phyloP scores from a whole-genome alignment of 176 grass and related monocot genomes.

The Puccinellia tenuiflora region DNA sequence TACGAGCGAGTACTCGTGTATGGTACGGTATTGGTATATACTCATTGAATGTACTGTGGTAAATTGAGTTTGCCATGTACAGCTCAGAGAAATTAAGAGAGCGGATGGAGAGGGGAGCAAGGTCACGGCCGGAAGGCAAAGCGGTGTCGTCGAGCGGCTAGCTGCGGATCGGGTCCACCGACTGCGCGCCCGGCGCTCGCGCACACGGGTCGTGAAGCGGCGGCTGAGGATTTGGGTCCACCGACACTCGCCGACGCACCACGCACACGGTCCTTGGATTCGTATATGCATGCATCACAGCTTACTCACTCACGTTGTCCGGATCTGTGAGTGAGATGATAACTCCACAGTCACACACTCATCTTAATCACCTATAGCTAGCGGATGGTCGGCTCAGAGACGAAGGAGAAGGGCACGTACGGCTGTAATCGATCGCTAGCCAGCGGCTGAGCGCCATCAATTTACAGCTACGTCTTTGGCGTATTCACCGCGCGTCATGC shows the following conservation, averaged over 20 bases:
- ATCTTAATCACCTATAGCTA: background rate
- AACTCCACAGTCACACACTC: background rate
- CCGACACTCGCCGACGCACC: conserved; percentile 3
- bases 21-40: background rate
- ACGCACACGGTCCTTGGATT: background rate
- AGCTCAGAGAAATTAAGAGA: conserved; percentile 25
- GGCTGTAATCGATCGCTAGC: background rate
- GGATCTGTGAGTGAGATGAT: background rate
- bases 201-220: background rate
- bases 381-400: background rate
- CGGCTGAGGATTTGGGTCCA: background rate
- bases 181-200: background rate
- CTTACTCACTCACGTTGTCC: background rate
- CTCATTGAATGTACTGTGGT: background rate
- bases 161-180: conserved; percentile 43
- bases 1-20: background rate
- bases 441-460: background rate
- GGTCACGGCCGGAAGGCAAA: conserved; percentile 39
- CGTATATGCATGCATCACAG: background rate
- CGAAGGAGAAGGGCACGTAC: background rate
- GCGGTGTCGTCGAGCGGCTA: conserved; percentile 36
- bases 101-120: conserved; percentile 8
- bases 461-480: background rate
- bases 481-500: background rate
- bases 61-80: background rate